Base-by-base conservation (phyloP, 2,329 filamentous ascomycete genomes). In the Fusarium tricinctum region DNA sequence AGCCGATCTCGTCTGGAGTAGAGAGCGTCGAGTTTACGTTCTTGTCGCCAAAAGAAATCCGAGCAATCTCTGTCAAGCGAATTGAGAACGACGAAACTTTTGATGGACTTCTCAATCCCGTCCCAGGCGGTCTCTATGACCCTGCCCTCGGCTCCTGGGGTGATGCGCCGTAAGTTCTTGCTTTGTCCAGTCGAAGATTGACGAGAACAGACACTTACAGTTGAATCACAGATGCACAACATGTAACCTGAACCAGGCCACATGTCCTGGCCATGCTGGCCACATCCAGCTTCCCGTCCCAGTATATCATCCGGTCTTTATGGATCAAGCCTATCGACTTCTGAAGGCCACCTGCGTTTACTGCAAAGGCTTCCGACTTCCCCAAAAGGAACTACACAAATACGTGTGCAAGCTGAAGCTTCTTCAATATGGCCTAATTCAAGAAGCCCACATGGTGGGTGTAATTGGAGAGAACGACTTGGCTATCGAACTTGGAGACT, bases 71-170 rank as follows among this genome's bases (percentile, higher is more conserved):
- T 10, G 96, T 97, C 71, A 96, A 96, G 84, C 89, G 90, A 80
- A 97, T 99, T 74, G 92, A 97, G 76, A 97, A 97, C 82, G 91
- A 94, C 51, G 92, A 88, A 71, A 97, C 96, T n/a, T 96, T 98
- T 79, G 96, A 98, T 81, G 93, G 89, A 60, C 88, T 97, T 58
- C 86, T 97, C 70, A 94, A 97, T 74, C 94, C 95, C 9, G 88
- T 97, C 12, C 92, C 94, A 15, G 94, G 94, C 61, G 96, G 96
- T 78, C 86, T 99, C 10, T 97, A 99, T 77, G 96, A 97, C 80
- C 88, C 92, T 57, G 94, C 95, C 46, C 85, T 99, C 63, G 96
- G 96, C 30, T 93, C 95, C 53, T 97, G 93, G 86, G 89, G 92
- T 47, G 93, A 97, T 76, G 88, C 92, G 78, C 84, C 89, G 92